Base-by-base conservation (phyloP, 1,284 basidiomycete species). In the Porogramme epimiltina region DNA sequence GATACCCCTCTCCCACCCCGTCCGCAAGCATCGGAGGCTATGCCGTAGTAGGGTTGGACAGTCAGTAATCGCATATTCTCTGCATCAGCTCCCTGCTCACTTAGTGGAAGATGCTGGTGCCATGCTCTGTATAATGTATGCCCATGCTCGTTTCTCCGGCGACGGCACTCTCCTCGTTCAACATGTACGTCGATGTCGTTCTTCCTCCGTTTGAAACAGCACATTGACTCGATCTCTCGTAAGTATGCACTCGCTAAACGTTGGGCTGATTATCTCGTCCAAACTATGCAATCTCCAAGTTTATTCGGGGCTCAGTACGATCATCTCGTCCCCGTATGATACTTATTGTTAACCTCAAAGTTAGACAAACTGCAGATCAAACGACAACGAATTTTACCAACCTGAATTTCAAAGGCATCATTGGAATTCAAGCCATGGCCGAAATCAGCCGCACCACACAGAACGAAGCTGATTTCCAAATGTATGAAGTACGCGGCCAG, bases 1-100 rank as follows among this genome's bases (percentile, higher is more conserved):
- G 8, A 6, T 6, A 31, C 13, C 28, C 6, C 28, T 8, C 6
- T 13, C 13, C 8, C 6, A 31, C 25, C 28, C 16, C 33, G 69
- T 60, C 62, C 67, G 3, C 41, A 4, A 6, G 23, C 22, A 18
- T 25, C 5, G 25, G 24, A 11, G 19, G 28, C 25, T 22, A 18
- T 42, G 41, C n/a, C 37, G 15, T 23, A 19, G 19, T 9, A 5
- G 36, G 6, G 36, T 16, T 5, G 18, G 4, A 22, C 22, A 41
- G 28, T 8, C 6, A 6, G 28, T 13, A 13, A 31, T 6, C 13
- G 28, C 8, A 8, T 31, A 13, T 31, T 31, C 13, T 13, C 28
- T 6, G 8, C 13, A 31, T 31, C 40, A 6, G 10, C 10, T 24
- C 2, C 2, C 19, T 13, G 22, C 40, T 41, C 23, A 42, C 25